Base-by-base conservation (phyloP, 2,329 filamentous ascomycete species). In the Diaporthe sp. region DNA sequence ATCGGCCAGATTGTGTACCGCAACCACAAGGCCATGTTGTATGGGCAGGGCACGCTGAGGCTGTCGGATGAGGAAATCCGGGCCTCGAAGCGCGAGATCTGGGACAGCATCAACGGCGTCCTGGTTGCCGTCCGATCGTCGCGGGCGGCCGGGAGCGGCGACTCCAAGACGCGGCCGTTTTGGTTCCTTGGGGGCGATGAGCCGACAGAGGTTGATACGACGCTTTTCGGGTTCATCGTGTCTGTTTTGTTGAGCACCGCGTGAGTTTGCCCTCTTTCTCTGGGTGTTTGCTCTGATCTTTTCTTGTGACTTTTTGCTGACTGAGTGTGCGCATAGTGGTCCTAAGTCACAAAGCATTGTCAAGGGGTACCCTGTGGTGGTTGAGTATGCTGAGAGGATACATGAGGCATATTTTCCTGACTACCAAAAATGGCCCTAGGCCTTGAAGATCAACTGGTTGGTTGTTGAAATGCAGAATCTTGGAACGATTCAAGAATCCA, bases 401-500 rank as follows among this genome's bases (percentile, higher is more conserved):
- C 90, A 92, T 79, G 82, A 86, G 62, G 75, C 77, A 6, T 92
- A 90, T 78, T 93, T 93, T 78, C 85, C 88, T 0, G 90, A 93
- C 49, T 92, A 92, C 78, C 83, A 87, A 75, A 79, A 79, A 42
- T 85, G 85, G 83, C 73, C 80, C 22, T 71, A 31, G n/a, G 4
- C 37, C 49, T 31, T 19, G 5, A 68, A 39, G 25, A 1, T 22
- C 65, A 53, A 1, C 4, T 1, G 49, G 65, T 22, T 17, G 49
- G 55, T 42, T n/a, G 13, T 70, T 7, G 7, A 19, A 28, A 13
- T 28, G 13, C n/a, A n/a, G 2, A 42, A 8, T 39, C 31, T 53
- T 39, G 46, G 3, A 15, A 4, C 51, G 46, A 6, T 19, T 10
- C 13, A n/a, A 65, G 22, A n/a, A 15, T 46, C n/a, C 19, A 46